These are phyloP conservation scores for Aaosphaeria pasadenensis DNA, from an alignment of 2,329 filamentous ascomycete species.

Conservation along the genomic window DNA sequence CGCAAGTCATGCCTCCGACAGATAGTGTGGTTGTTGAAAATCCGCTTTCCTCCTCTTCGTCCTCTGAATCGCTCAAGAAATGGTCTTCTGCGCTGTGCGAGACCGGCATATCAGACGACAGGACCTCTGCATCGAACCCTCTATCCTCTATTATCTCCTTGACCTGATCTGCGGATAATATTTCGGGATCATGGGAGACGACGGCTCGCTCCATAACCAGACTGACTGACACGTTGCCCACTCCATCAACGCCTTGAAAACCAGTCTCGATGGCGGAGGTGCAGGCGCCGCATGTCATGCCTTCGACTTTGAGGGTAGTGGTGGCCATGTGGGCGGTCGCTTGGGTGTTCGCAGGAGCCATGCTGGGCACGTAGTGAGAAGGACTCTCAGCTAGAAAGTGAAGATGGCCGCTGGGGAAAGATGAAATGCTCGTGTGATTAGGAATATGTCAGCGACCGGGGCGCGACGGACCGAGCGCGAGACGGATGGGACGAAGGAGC, in stretches of 20 bases:
- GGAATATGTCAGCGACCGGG: conserved; percentile 3
- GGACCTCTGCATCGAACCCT: conserved; percentile 85
- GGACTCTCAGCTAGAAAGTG: too few species aligned
- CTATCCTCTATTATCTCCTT: conserved; percentile 86
- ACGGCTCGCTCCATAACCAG: conserved; percentile 96
- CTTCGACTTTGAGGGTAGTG: conserved; percentile 85
- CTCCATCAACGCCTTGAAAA: conserved; percentile 77
- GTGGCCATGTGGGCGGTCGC: conserved; percentile 66
- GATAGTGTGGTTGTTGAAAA: conserved; percentile 69
- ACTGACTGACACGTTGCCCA: conserved; percentile 85
- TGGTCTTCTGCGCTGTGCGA: conserved; percentile 41
- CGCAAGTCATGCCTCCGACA: conserved; percentile 87
- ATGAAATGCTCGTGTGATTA: too few species aligned
- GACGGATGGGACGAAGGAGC: conserved; percentile 1
- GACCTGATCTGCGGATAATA: conserved; percentile 71
- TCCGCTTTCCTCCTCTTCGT: conserved; percentile 24
- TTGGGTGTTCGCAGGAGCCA: conserved; percentile 7
- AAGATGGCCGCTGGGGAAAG: too few species aligned
- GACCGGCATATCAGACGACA: conserved; percentile 73
- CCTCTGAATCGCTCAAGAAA: conserved; percentile 35
- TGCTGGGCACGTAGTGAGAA: background rate
- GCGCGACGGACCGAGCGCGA: background rate
- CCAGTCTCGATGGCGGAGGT: conserved; percentile 93
- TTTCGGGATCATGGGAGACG: conserved; percentile 77
- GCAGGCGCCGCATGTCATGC: conserved; percentile 87